Evolutionary conservation across 2,329 filamentous ascomycete species (phyloP).

Genomic region (Diplocarpon rosae): DNA sequence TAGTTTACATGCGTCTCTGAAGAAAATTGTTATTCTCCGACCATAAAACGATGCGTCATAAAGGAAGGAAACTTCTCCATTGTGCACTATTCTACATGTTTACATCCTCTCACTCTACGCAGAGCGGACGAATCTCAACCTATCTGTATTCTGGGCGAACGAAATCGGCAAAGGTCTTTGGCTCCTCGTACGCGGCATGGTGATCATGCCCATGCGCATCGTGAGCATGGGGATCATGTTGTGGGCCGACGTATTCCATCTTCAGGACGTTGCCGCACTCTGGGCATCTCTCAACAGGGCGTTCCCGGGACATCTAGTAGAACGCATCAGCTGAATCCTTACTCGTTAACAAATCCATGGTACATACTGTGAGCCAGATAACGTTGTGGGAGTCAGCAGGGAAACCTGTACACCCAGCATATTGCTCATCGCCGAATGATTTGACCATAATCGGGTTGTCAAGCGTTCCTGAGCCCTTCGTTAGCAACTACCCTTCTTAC

Average conservation of each 20-base stretch:
- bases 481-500: constrained; percentile 10
- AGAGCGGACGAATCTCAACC: constrained; percentile 5
- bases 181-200: constrained; percentile 57
- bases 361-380: constrained; percentile 76
- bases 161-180: constrained; percentile 94
- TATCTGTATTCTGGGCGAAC: constrained; percentile 94
- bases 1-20: too few relatives aligned
- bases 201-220: constrained; percentile 38
- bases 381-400: constrained; percentile 87
- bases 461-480: constrained; percentile 54
- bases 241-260: constrained; percentile 89
- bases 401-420: constrained; percentile 87
- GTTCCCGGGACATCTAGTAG: constrained; percentile 69
- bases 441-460: constrained; percentile 83
- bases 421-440: constrained; percentile 92
- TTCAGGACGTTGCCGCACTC: constrained; percentile 96
- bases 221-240: constrained; percentile 49
- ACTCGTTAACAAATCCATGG: not conserved
- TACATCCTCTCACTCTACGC: not conserved
- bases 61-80: constrained; percentile 6
- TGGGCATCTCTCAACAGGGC: constrained; percentile 87
- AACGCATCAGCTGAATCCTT: not conserved
- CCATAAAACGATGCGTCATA: too few relatives aligned
- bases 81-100: constrained; percentile 13
- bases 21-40: too few relatives aligned